Evolutionary conservation across 352 stramenopile genomes (phyloP).

Genomic region (Blastocystis sp.): DNA sequence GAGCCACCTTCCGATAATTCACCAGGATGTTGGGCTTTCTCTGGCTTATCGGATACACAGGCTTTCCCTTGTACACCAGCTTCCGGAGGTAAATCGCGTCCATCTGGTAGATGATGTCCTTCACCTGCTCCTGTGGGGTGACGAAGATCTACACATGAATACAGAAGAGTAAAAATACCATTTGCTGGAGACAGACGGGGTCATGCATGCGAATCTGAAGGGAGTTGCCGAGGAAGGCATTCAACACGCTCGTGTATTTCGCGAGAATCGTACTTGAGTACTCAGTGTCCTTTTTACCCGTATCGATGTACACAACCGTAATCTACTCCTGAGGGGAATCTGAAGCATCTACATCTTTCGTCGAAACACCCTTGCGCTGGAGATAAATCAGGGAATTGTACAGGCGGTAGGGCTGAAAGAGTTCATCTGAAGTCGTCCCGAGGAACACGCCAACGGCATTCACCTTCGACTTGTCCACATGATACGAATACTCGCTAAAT

Average conservation of each 20-base stretch:
- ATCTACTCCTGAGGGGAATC: neutral
- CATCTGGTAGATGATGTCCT: slow-evolving; percentile 17
- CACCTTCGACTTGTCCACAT: neutral
- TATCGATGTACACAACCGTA: neutral
- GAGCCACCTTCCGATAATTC: neutral
- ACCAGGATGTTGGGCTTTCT: slow-evolving; percentile 11
- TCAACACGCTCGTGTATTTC: neutral
- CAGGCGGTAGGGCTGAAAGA: slow-evolving; percentile 39
- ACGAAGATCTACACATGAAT: slow-evolving; percentile 7
- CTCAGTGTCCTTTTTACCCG: neutral
- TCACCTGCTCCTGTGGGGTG: neutral
- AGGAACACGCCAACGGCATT: slow-evolving; percentile 16
- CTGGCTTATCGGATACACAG: slow-evolving; percentile 17
- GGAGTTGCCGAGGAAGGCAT: neutral
- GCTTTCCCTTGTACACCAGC: slow-evolving; percentile 27
- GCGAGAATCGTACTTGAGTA: neutral
- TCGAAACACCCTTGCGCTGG: slow-evolving; percentile 23
- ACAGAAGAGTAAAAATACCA: neutral
- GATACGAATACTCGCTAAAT: neutral
- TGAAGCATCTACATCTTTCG: neutral
- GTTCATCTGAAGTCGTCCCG: neutral
- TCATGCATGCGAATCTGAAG: neutral
- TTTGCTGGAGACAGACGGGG: slow-evolving; percentile 20
- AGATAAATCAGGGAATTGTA: slow-evolving; percentile 41
- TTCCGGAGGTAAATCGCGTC: slow-evolving; percentile 40